Percentiles rank a stretch among this genome's conserved stretches.
phyloP scores from a whole-genome alignment of 305 asterid species.

The Coffea humblotiana region DNA sequence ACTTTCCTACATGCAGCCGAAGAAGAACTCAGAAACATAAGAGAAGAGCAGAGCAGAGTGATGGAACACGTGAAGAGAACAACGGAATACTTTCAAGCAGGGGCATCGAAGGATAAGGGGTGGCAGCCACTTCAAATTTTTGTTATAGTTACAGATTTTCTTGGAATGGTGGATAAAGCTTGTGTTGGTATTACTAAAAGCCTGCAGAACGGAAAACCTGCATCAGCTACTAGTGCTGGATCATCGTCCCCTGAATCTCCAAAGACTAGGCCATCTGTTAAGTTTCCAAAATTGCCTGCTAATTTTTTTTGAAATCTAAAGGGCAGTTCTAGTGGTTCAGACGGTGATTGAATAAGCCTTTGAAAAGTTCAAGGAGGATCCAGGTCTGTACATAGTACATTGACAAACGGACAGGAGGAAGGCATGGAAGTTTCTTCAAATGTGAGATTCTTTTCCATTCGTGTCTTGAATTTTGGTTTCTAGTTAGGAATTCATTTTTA shows the following conservation, averaged over 20 bases:
- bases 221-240: constrained; percentile 36
- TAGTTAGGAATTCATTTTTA: background rate
- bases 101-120: constrained; percentile 60
- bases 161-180: constrained; percentile 84
- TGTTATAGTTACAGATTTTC: constrained; percentile 69
- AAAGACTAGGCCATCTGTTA: constrained; percentile 46
- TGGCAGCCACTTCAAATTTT: constrained; percentile 58
- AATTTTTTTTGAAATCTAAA: constrained; percentile 76
- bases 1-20: constrained; percentile 65
- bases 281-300: constrained; percentile 80
- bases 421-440: background rate
- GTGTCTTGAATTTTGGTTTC: background rate
- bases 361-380: constrained; percentile 14
- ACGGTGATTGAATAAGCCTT: constrained; percentile 16
- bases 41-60: constrained; percentile 63
- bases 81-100: constrained; percentile 78
- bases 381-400: background rate
- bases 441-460: constrained; percentile 14
- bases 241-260: constrained; percentile 58
- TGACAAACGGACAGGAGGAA: background rate
- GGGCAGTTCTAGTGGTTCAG: constrained; percentile 37
- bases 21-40: constrained; percentile 45
- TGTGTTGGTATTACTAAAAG: constrained; percentile 79
- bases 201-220: constrained; percentile 59
- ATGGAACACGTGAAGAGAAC: constrained; percentile 59